Base-by-base conservation (phyloP, 108 stramenopile genomes). In the Thalassiosira profunda region DNA sequence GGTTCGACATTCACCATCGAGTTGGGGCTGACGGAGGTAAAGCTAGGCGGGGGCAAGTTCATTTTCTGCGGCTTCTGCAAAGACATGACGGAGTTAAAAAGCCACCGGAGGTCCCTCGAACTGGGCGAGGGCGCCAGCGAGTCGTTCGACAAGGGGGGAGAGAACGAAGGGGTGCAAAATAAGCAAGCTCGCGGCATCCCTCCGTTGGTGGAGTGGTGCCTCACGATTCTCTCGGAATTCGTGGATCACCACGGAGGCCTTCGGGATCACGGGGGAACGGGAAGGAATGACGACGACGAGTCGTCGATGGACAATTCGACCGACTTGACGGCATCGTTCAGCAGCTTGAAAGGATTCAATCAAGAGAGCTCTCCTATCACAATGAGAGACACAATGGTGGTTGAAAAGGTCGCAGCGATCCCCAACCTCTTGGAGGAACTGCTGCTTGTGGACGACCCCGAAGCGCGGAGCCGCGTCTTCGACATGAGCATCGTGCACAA, bases 21-120 rank as follows among this genome's bases (percentile, higher is more conserved):
- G 33, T 45, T 75, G 0, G 55, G 40, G 6, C 36, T 75, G 26
- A 34, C 44, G 20, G 74, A 75, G 40, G 42, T 69, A 20, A 38
- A 38, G 18, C 23, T 57, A 1, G 25, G 38, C 8, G 47, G n/a
- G 14, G 70, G 70, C 20, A 64, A 70, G 30, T 58, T 66, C 24
- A 54, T 44, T 24, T 75, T 75, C 57, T 48, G 20, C 14, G 79
- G 59, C 0, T 75, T 70, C 33, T 25, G 67, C 18, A 62, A 51
- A 33, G 74, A 75, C 15, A 46, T 80, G 59, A 58, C 79, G 1
- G 31, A 30, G 10, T 54, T 41, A 20, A 63, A 70, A 55, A 34
- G 70, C 31, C 69, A 80, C 20, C 56, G 60, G 40, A 15, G 20
- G 10, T 52, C 51, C 6, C 26, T 52, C 15, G 49, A 52, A 52